phyloP scores from a whole-genome alignment of 192 early-diverging fungal species.

The Gryganskiella cystojenkinii region DNA sequence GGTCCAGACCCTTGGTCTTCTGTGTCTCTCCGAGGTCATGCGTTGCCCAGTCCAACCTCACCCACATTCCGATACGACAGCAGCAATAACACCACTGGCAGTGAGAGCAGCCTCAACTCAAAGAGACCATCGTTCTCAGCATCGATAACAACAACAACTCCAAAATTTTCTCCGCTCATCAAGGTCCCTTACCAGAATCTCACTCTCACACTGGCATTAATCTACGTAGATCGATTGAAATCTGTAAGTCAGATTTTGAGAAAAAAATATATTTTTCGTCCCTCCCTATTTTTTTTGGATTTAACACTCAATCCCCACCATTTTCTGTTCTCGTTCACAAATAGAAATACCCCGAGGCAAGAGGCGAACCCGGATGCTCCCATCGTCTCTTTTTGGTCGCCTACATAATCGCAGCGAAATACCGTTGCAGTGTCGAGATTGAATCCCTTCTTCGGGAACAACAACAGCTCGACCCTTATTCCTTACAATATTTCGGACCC shows the following conservation, averaged over 20 bases:
- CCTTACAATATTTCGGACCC: too few relatives aligned
- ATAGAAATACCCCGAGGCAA: constrained; percentile 56
- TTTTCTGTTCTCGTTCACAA: not conserved
- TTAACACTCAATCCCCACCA: not conserved
- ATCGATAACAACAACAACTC: not conserved
- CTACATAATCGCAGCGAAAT: constrained; percentile 62
- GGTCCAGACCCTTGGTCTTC: not conserved
- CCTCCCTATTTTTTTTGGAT: not conserved
- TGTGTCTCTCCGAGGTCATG: too few relatives aligned
- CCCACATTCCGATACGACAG: not conserved
- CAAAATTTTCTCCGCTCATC: constrained; percentile 7
- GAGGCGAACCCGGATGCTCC: constrained; percentile 58
- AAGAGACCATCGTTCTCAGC: not conserved
- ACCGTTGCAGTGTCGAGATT: constrained; percentile 44
- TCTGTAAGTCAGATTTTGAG: constrained; percentile 32
- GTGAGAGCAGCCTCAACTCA: not conserved
- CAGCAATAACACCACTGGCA: not conserved
- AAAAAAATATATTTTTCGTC: not conserved
- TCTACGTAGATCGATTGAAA: constrained; percentile 47
- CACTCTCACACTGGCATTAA: constrained; percentile 41
- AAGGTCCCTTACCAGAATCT: constrained; percentile 38
- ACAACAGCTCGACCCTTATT: not conserved
- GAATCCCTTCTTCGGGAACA: constrained; percentile 13
- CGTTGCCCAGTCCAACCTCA: not conserved
- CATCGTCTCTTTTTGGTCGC: constrained; percentile 60